Base-by-base conservation (phyloP, 2,329 filamentous ascomycete species). In the Thielaviopsis euricoi region DNA sequence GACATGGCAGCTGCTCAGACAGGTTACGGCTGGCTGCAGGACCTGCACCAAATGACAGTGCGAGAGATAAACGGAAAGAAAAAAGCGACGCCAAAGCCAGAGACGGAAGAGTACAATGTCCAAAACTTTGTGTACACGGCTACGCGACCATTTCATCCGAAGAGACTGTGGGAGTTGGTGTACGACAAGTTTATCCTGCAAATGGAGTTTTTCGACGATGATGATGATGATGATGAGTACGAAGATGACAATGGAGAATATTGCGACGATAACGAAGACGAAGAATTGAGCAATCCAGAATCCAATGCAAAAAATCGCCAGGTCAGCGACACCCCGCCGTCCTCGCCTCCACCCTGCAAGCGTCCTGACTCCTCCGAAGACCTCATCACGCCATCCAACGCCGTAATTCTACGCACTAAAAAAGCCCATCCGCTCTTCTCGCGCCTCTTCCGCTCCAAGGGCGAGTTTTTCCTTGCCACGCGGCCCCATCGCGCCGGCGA, bases 41-140 rank as follows among this genome's bases (percentile, higher is more conserved):
- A 83, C 62, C 68, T 88, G 33, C 82, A 86, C 58, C 82, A 80
- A 61, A 83, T 86, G 80, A 83, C 79, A 0, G 68, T 81, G 4
- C 74, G 79, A 26, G 77, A 82, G 64, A 78, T 74, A 40, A 74
- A 74, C 52, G 73, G 73, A 0, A 68, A 68, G 17, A 79, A 79
- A 25, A 74, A 76, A 2, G 66, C 83, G 54, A 81, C 80, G 0
- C 82, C 82, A 0, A 86, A 80, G 65, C 85, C 84, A 0, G 84
- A 87, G 69, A 87, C 83, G 0, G 74, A 87, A 57, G 84, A 87
- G 73, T 87, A 87, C 64, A 82, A 82, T 7, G 83, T 88, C 12
- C 77, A 80, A 40, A 87, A 80, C 65, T 86, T 86, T 62, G 80
- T 88, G 13, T 88, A 88, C 66, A 73, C 75, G 0, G 77, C 80